Percentiles rank a stretch among this genome's conserved stretches.
Conservation (phyloP, 352 stramenopile genomes). For the Globisporangium nodosum region DNA sequence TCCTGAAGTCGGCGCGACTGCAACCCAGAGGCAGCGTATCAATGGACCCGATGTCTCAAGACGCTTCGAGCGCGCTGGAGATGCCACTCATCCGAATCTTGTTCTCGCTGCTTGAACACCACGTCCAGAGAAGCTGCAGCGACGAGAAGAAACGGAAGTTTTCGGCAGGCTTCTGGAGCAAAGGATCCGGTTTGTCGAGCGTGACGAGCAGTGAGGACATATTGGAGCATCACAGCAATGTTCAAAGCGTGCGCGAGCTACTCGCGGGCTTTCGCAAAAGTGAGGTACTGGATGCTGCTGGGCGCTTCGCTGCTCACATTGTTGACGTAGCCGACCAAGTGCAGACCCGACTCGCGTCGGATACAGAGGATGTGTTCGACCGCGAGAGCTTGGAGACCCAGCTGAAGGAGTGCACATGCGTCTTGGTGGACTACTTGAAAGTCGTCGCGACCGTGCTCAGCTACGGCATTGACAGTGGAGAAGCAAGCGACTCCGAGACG, state of each 20-base stretch:
- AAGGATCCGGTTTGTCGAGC: neutral
- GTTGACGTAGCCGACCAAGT: slow-evolving; percentile 4
- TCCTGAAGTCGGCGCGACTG: slow-evolving; percentile 22
- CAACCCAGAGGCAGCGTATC: neutral
- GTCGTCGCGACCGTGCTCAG: slow-evolving; percentile 8
- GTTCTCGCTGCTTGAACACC: slow-evolving; percentile 14
- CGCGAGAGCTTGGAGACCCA: slow-evolving; percentile 1
- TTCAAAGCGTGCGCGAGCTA: slow-evolving; percentile 5
- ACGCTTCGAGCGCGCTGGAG: slow-evolving; percentile 2
- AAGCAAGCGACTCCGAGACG: neutral
- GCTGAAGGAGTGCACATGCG: slow-evolving; percentile 11
- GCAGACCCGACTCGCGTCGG: slow-evolving; percentile 6
- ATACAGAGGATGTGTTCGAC: neutral
- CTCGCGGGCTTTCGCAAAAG: slow-evolving; percentile 4
- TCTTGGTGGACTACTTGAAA: slow-evolving; percentile 16
- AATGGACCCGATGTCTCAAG: slow-evolving; percentile 7
- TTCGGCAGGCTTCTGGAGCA: slow-evolving; percentile 3
- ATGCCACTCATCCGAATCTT: slow-evolving; percentile 13
- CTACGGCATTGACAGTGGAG: slow-evolving; percentile 4
- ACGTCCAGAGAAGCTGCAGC: slow-evolving; percentile 12
- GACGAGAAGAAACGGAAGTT: slow-evolving; percentile 9
- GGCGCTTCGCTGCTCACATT: slow-evolving; percentile 12
- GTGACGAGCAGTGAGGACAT: slow-evolving; percentile 7
- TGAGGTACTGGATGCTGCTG: slow-evolving; percentile 10
- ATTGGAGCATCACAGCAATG: slow-evolving; percentile 6